A percentile compares a stretch with the other conserved stretches of the same genome.
phyloP scores from a whole-genome alignment of 2,329 filamentous ascomycete species.

The Alternaria sp. region DNA sequence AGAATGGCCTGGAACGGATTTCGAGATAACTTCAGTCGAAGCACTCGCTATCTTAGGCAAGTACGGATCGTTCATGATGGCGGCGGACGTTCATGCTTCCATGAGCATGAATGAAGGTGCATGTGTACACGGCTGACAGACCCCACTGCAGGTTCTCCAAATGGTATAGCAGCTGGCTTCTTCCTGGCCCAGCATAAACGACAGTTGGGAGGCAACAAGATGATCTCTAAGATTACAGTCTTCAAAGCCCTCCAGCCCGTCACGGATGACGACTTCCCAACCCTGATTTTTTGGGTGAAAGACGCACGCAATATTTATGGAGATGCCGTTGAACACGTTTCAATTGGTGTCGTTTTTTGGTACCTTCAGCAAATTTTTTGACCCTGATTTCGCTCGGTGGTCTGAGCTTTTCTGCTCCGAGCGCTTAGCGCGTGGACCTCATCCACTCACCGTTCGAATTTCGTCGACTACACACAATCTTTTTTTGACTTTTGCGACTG shows the following conservation, averaged over 20 bases:
- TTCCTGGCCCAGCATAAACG: conserved; percentile 15
- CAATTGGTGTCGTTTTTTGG: too few relatives aligned
- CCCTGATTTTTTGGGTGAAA: conserved; percentile 1
- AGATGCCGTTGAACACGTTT: too few relatives aligned
- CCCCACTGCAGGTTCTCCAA: conserved; percentile 1
- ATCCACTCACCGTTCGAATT: too few relatives aligned
- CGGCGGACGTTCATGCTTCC: not conserved
- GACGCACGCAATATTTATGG: conserved; percentile 1
- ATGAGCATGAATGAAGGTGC: not conserved
- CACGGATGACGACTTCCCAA: not conserved
- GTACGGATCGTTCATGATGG: not conserved
- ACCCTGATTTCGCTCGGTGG: too few relatives aligned
- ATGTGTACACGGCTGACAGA: not conserved
- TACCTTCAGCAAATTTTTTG: too few relatives aligned
- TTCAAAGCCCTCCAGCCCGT: not conserved
- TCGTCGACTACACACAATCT: too few relatives aligned
- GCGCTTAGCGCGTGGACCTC: too few relatives aligned
- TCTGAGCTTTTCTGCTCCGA: too few relatives aligned
- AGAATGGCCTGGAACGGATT: conserved; percentile 5
- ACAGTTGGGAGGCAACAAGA: conserved; percentile 2
- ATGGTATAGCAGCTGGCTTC: conserved; percentile 4
- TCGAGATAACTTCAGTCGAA: conserved; percentile 5
- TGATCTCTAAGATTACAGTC: conserved; percentile 6
- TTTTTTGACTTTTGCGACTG: too few relatives aligned
- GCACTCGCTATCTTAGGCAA: conserved; percentile 1